Evolutionary conservation across 2,329 filamentous ascomycete species (phyloP).

Genomic region (Exophiala sp.): DNA sequence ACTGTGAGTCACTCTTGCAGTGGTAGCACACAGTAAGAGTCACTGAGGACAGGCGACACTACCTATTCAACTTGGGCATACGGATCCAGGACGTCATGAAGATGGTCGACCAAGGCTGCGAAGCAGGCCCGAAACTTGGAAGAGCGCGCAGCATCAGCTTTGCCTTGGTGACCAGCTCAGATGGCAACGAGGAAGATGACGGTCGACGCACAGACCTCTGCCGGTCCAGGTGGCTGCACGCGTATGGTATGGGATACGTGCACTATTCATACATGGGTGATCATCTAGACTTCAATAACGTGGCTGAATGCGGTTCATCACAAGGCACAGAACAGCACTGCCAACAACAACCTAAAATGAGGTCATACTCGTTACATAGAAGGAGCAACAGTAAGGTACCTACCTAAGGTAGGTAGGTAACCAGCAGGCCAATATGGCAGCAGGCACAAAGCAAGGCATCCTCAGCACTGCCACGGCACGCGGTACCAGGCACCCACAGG

Average conservation of each 20-base stretch:
- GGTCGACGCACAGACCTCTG: too few relatives aligned
- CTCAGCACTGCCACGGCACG: not conserved
- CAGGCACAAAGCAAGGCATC: not conserved
- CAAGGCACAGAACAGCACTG: constrained; percentile 1
- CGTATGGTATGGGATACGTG: too few relatives aligned
- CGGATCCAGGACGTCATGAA: not conserved
- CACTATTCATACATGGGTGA: too few relatives aligned
- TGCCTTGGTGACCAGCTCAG: too few relatives aligned
- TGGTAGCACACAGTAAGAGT: not conserved
- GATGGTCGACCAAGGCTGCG: not conserved
- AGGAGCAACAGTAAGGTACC: not conserved
- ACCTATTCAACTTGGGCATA: too few relatives aligned
- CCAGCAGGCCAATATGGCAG: too few relatives aligned
- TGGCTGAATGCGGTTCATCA: constrained; percentile 1
- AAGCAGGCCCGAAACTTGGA: not conserved
- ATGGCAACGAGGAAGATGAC: too few relatives aligned
- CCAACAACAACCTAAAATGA: constrained; percentile 1
- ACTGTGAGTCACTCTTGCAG: not conserved
- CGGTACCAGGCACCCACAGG: too few relatives aligned
- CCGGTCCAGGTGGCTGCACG: too few relatives aligned
- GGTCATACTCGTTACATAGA: constrained; percentile 10
- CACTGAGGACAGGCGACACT: not conserved
- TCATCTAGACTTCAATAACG: not conserved
- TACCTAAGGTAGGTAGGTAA: too few relatives aligned
- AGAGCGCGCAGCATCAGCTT: too few relatives aligned